phyloP scores from a whole-genome alignment of 768 basidiomycete genomes.

The Trametes cubensis region DNA sequence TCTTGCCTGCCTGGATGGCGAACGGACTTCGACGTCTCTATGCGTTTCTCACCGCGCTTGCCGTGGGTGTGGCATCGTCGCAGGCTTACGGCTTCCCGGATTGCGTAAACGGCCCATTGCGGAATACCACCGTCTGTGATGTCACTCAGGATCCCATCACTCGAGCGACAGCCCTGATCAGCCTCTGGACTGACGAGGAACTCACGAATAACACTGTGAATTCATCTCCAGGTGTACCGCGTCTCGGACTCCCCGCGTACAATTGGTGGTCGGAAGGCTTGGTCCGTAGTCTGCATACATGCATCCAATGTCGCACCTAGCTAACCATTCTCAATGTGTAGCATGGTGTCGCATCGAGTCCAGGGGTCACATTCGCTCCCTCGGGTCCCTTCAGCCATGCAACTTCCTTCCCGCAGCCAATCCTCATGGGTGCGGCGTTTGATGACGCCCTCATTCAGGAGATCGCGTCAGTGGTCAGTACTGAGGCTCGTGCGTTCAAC shows the following conservation, averaged over 20 bases:
- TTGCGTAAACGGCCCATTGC: conserved; percentile 50
- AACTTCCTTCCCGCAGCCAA: conserved; percentile 61
- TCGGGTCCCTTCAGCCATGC: conserved; percentile 58
- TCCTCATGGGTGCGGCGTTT: conserved; percentile 56
- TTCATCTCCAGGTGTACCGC: conserved; percentile 51
- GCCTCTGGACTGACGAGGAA: conserved; percentile 53
- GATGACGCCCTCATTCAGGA: conserved; percentile 54
- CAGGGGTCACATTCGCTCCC: conserved; percentile 52
- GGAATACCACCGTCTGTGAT: conserved; percentile 51
- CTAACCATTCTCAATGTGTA: not conserved
- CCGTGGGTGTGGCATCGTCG: conserved; percentile 1
- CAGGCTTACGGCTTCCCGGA: conserved; percentile 44
- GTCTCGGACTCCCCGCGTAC: conserved; percentile 58
- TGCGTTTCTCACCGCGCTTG: conserved; percentile 7
- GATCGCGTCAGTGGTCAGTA: conserved; percentile 54
- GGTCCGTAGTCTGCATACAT: conserved; percentile 36
- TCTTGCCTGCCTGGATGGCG: conserved; percentile 15
- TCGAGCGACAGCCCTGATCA: conserved; percentile 53
- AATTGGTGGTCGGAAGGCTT: conserved; percentile 66
- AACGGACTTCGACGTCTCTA: conserved; percentile 18
- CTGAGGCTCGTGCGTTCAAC: conserved; percentile 61
- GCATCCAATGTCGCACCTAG: not conserved
- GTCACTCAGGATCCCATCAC: conserved; percentile 45
- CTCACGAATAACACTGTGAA: conserved; percentile 55
- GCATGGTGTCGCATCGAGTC: conserved; percentile 59